A percentile compares a stretch with the other conserved stretches of the same genome.
phyloP scores from a whole-genome alignment of 352 stramenopile genomes.

The Globisporangium sylvaticum region DNA sequence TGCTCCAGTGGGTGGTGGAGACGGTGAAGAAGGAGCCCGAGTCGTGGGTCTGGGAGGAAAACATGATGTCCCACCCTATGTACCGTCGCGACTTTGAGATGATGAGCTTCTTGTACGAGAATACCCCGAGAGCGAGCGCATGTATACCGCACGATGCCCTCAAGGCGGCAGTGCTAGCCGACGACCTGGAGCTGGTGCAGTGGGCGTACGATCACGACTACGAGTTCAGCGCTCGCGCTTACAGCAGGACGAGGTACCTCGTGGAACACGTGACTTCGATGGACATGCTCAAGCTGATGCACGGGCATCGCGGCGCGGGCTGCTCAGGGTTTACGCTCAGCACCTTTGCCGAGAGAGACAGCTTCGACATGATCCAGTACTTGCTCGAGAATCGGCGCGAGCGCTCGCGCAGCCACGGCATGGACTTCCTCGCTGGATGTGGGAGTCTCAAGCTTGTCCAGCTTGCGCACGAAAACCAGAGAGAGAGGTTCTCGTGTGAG shows the following conservation, averaged over 20 bases:
- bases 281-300: not conserved
- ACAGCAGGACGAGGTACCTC: too few species aligned
- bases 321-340: not conserved
- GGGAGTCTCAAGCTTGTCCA: not conserved
- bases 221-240: not conserved
- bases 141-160: too few species aligned
- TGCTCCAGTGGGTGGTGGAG: not conserved
- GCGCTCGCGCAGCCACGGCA: not conserved
- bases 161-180: not conserved
- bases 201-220: slow-evolving; percentile 4
- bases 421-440: not conserved
- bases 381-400: not conserved
- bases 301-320: too few species aligned
- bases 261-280: too few species aligned
- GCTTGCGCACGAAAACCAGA: not conserved
- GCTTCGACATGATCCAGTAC: slow-evolving; percentile 1
- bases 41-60: not conserved
- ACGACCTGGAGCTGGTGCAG: not conserved
- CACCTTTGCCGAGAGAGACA: not conserved
- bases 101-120: not conserved
- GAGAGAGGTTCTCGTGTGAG: not conserved
- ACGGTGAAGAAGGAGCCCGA: not conserved
- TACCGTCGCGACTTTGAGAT: not conserved
- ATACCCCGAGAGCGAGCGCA: not conserved
- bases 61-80: not conserved